Evolutionary conservation across 495 filamentous ascomycete genomes (phyloP).

Genomic region (Neurospora sp.): DNA sequence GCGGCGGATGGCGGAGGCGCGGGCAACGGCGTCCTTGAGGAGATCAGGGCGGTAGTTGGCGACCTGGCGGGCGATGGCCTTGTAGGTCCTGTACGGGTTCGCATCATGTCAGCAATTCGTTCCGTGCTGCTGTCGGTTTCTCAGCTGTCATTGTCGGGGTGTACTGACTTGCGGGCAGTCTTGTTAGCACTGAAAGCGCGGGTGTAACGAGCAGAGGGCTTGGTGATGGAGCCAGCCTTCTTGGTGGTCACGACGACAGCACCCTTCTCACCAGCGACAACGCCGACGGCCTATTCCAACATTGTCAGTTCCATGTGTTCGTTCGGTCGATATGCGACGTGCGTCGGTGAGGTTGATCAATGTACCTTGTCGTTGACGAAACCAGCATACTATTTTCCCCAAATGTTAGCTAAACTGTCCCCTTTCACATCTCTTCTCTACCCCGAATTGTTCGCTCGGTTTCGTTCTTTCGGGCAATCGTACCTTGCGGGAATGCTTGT

Average conservation of each 20-base stretch:
- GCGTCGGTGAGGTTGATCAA: constrained; percentile 3
- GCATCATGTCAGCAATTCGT: constrained; percentile 15
- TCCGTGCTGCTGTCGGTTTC: background rate
- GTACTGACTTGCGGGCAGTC: constrained; percentile 69
- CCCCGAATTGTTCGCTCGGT: background rate
- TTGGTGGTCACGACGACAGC: constrained; percentile 71
- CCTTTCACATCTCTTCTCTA: background rate
- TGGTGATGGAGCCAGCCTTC: constrained; percentile 59
- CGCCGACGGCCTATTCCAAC: constrained; percentile 61
- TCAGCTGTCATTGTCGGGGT: background rate
- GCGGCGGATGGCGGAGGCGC: constrained; percentile 83
- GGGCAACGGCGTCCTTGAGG: constrained; percentile 74
- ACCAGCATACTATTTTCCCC: constrained; percentile 60
- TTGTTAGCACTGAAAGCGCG: constrained; percentile 59
- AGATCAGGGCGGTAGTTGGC: constrained; percentile 81
- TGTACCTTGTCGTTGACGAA: constrained; percentile 88
- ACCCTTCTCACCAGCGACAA: constrained; percentile 55
- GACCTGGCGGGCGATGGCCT: constrained; percentile 64
- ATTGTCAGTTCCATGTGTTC: constrained; percentile 13
- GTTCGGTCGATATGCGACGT: constrained; percentile 1
- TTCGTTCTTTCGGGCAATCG: constrained; percentile 5
- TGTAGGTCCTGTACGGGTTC: constrained; percentile 61
- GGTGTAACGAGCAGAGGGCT: constrained; percentile 55
- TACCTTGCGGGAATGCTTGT: constrained; percentile 89
- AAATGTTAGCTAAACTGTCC: constrained; percentile 19